phyloP scores from a whole-genome alignment of 2,329 filamentous ascomycete genomes.

The Paradendryphiella salina region DNA sequence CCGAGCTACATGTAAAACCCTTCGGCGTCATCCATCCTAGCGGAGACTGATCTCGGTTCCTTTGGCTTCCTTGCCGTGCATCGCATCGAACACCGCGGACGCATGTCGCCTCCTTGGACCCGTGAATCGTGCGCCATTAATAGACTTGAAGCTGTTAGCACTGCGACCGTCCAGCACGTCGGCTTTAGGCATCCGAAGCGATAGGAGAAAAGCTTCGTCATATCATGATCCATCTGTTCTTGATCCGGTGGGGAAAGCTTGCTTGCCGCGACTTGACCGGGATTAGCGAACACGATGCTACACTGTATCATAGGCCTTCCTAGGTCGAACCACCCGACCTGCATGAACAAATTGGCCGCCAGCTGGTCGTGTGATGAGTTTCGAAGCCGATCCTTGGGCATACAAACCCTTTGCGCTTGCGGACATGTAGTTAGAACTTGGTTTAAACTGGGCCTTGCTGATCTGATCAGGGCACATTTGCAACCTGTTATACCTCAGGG shows the following conservation, averaged over 20 bases:
- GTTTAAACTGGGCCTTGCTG: background rate
- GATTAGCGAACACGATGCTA: conserved; percentile 1
- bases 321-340: background rate
- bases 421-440: background rate
- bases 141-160: background rate
- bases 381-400: background rate
- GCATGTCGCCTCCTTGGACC: background rate
- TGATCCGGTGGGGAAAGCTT: background rate
- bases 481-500: background rate
- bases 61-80: conserved; percentile 4
- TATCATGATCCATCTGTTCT: background rate
- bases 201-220: background rate
- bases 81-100: conserved; percentile 3
- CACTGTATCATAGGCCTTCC: background rate
- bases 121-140: background rate
- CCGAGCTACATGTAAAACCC: conserved; percentile 1
- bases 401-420: background rate
- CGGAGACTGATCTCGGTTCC: background rate
- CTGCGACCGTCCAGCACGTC: background rate
- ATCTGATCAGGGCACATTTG: background rate
- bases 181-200: background rate
- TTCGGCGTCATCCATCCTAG: background rate
- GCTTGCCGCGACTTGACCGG: background rate
- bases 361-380: background rate
- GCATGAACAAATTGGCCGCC: background rate